phyloP scores from a whole-genome alignment of 2,329 filamentous ascomycete species.

The Ophiostoma novo-ulmi region DNA sequence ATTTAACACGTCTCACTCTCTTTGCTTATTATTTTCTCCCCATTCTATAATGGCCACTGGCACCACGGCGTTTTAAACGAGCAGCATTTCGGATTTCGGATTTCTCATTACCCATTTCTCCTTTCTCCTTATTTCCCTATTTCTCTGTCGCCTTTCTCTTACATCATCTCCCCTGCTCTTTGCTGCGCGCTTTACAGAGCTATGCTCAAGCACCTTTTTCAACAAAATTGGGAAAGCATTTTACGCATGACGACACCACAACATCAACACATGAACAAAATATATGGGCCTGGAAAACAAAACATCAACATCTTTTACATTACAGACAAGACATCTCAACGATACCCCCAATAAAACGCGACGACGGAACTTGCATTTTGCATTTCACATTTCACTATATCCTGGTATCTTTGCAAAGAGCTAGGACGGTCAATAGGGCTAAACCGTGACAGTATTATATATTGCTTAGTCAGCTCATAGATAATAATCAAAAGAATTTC shows the following conservation, averaged over 20 bases:
- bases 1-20: neutral
- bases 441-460: neutral
- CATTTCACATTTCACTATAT: neutral
- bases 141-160: neutral
- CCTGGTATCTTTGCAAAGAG: neutral
- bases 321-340: conserved; percentile 35
- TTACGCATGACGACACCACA: conserved; percentile 22
- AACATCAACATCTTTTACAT: conserved; percentile 19
- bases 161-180: neutral
- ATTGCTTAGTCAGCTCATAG: neutral
- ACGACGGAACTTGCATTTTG: conserved; percentile 12
- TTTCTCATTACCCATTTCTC: neutral
- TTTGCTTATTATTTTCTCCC: neutral
- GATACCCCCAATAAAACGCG: conserved; percentile 34
- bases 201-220: conserved; percentile 27
- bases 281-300: conserved; percentile 21
- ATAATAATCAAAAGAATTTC: neutral
- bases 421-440: neutral
- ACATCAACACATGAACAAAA: conserved; percentile 15
- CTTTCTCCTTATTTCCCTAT: neutral
- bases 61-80: conserved; percentile 6
- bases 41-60: neutral
- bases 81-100: neutral
- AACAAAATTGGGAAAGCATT: conserved; percentile 28
- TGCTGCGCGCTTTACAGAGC: neutral